phyloP scores from a whole-genome alignment of 192 early-diverging fungal species.

The Podila epicladia region DNA sequence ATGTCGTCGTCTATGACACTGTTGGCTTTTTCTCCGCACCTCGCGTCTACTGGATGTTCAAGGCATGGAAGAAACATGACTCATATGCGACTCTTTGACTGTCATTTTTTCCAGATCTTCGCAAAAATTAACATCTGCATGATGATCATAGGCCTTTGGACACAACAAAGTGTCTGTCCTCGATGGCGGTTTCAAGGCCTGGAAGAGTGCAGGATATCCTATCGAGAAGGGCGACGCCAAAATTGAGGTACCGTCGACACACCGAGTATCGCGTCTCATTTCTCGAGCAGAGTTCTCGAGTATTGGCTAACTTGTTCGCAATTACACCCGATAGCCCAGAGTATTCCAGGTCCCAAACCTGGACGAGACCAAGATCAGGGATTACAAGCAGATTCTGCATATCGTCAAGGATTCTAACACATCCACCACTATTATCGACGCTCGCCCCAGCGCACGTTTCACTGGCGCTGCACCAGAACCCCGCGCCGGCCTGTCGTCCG shows the following conservation, averaged over 20 bases:
- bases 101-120: not conserved
- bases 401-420: slow-evolving; percentile 57
- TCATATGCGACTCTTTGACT: not conserved
- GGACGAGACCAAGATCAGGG: slow-evolving; percentile 53
- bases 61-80: slow-evolving; percentile 63
- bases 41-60: slow-evolving; percentile 95
- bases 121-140: not conserved
- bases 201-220: slow-evolving; percentile 68
- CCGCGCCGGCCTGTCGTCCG: slow-evolving; percentile 76
- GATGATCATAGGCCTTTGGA: slow-evolving; percentile 76
- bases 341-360: slow-evolving; percentile 44
- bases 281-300: not conserved
- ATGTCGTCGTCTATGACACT: slow-evolving; percentile 92
- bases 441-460: slow-evolving; percentile 71
- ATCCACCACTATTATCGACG: slow-evolving; percentile 71
- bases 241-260: slow-evolving; percentile 34
- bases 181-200: slow-evolving; percentile 88
- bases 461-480: slow-evolving; percentile 82
- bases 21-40: slow-evolving; percentile 82
- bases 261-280: not conserved
- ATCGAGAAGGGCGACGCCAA: slow-evolving; percentile 54
- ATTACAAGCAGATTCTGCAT: slow-evolving; percentile 64
- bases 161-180: slow-evolving; percentile 89
- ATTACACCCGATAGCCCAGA: slow-evolving; percentile 23
- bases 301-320: not conserved